These are phyloP conservation scores for Malassezia yamatoensis DNA, from an alignment of 1,284 basidiomycete species.

Conservation along the genomic window DNA sequence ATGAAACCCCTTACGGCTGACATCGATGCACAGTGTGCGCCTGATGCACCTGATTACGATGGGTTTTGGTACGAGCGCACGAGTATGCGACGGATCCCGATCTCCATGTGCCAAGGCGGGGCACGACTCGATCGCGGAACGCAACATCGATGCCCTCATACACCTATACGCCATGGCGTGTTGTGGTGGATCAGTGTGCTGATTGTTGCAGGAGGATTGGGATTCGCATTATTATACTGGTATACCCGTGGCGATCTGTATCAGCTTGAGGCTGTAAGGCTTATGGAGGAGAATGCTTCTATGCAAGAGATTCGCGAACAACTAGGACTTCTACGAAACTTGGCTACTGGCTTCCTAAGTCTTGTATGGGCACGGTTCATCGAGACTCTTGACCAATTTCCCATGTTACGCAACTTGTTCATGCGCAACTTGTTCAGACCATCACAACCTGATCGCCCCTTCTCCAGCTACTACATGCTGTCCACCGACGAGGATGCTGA, in stretches of 20 bases:
- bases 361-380: constrained; percentile 20
- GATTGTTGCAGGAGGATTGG: constrained; percentile 25
- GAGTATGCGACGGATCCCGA: constrained; percentile 37
- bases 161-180: constrained; percentile 26
- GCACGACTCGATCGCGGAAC: constrained; percentile 34
- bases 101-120: constrained; percentile 38
- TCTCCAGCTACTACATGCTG: constrained; percentile 37
- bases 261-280: constrained; percentile 44
- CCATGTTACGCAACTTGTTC: background rate
- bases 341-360: constrained; percentile 21
- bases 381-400: background rate
- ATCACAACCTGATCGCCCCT: constrained; percentile 19
- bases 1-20: constrained; percentile 21
- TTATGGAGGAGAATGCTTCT: constrained; percentile 21
- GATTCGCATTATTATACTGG: constrained; percentile 29
- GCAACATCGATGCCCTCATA: constrained; percentile 29
- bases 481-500: constrained; percentile 42
- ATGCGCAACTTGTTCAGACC: background rate
- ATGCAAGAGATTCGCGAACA: constrained; percentile 13
- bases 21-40: constrained; percentile 29
- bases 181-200: constrained; percentile 38
- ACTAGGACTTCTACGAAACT: constrained; percentile 7
- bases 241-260: constrained; percentile 54
- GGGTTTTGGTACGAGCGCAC: constrained; percentile 46
- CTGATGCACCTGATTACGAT: constrained; percentile 20